A percentile compares a stretch with the other conserved stretches of the same genome.
phyloP scores from a whole-genome alignment of 371 early-diverging fungal genomes.

The Sporodiniella umbellata region DNA sequence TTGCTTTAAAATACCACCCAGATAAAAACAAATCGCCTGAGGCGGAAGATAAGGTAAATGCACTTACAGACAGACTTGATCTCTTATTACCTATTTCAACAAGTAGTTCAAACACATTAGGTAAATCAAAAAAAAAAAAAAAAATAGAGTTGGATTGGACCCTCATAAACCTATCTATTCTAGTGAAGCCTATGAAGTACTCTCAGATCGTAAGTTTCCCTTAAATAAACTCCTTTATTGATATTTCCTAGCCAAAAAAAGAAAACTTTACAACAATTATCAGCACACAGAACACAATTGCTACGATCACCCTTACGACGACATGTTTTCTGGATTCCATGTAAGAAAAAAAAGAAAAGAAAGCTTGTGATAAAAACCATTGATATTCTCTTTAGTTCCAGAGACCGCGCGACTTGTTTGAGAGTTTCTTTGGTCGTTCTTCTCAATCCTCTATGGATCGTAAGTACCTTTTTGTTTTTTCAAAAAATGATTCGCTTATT shows the following conservation, averaged over 20 bases:
- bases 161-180: neutral
- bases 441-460: constrained; percentile 9
- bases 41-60: constrained; percentile 42
- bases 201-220: constrained; percentile 46
- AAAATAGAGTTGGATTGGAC: neutral
- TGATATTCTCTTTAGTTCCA: constrained; percentile 37
- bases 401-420: constrained; percentile 49
- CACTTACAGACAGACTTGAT: neutral
- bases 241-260: constrained; percentile 36
- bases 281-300: neutral
- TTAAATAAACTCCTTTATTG: neutral
- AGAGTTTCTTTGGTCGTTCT: constrained; percentile 35
- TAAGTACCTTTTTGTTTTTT: no score
- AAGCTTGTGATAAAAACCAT: neutral
- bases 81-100: no score
- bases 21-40: constrained; percentile 48
- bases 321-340: constrained; percentile 33
- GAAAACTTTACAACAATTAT: constrained; percentile 5
- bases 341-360: constrained; percentile 9
- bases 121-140: constrained; percentile 14
- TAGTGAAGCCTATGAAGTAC: constrained; percentile 53
- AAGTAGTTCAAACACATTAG: constrained; percentile 47
- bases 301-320: neutral
- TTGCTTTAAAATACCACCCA: constrained; percentile 55
- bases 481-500: no score